Evolutionary conservation across 495 filamentous ascomycete species (phyloP).

Genomic region (Penicillium soppii): DNA sequence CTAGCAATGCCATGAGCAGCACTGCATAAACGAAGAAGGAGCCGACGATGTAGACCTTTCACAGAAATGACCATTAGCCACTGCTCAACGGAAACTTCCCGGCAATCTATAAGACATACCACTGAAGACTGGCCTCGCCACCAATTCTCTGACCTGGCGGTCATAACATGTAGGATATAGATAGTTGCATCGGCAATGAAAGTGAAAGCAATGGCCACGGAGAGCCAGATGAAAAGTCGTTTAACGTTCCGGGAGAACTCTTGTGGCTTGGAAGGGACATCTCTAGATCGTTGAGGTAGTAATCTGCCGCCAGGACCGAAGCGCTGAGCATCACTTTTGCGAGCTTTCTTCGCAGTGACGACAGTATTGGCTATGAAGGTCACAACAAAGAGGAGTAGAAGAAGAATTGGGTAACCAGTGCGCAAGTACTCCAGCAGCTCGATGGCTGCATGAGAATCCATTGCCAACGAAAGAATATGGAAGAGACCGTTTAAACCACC

Average conservation of each 20-base stretch:
- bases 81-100: no score
- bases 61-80: slow-evolving; percentile 4
- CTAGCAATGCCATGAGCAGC: slow-evolving; percentile 75
- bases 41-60: slow-evolving; percentile 75
- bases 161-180: slow-evolving; percentile 74
- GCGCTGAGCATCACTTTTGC: slow-evolving; percentile 31
- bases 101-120: no score
- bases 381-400: slow-evolving; percentile 66
- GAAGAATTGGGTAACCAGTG: slow-evolving; percentile 63
- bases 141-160: slow-evolving; percentile 66
- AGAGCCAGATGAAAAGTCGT: slow-evolving; percentile 71
- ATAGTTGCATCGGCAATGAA: slow-evolving; percentile 72
- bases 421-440: slow-evolving; percentile 52
- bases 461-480: slow-evolving; percentile 22
- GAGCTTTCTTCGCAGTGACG: slow-evolving; percentile 45
- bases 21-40: slow-evolving; percentile 74
- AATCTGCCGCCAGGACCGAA: slow-evolving; percentile 80
- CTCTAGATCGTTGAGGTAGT: slow-evolving; percentile 58
- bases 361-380: slow-evolving; percentile 65
- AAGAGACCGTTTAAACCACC: slow-evolving; percentile 28
- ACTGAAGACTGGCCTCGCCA: slow-evolving; percentile 86
- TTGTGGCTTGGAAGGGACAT: slow-evolving; percentile 36
- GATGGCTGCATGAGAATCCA: slow-evolving; percentile 41
- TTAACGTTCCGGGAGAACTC: slow-evolving; percentile 60
- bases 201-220: slow-evolving; percentile 63